These are phyloP conservation scores for slime mould (Dictyostelium discoideum) DNA, from an alignment of 78 protist genomes.

Conservation along the genomic window DNA sequence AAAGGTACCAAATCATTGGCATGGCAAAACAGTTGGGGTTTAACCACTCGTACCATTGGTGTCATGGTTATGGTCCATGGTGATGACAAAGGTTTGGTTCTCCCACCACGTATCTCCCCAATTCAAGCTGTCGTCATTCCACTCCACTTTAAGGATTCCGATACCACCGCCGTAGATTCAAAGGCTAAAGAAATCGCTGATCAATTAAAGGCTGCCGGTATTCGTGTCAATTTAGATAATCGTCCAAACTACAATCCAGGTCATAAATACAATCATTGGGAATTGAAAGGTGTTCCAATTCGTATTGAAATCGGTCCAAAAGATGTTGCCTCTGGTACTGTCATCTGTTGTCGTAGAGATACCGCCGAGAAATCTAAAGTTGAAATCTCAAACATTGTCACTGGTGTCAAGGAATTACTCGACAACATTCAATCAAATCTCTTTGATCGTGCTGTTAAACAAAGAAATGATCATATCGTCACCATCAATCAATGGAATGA, in stretches of 20 bases:
- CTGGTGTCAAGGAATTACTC: slow-evolving; percentile 15
- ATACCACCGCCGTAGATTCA: slow-evolving; percentile 6
- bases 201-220: slow-evolving; percentile 84
- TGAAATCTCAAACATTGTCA: slow-evolving; percentile 1
- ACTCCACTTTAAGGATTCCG: slow-evolving; percentile 69
- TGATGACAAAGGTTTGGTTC: slow-evolving; percentile 98
- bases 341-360: slow-evolving; percentile 87
- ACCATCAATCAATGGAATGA: slow-evolving; percentile 84
- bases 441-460: slow-evolving; percentile 80
- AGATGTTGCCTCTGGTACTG: slow-evolving; percentile 89
- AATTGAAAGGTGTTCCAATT: slow-evolving; percentile 97
- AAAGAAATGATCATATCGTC: slow-evolving; percentile 73
- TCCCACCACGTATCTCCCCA: slow-evolving; percentile 98
- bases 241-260: slow-evolving; percentile 92
- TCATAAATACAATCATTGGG: slow-evolving; percentile 96
- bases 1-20: slow-evolving; percentile 63
- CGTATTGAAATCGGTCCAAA: slow-evolving; percentile 98
- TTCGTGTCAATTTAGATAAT: slow-evolving; percentile 90
- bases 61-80: slow-evolving; percentile 97
- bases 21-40: slow-evolving; percentile 99
- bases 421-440: slow-evolving; percentile 87
- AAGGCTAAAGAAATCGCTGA: slow-evolving; percentile 66
- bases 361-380: slow-evolving; percentile 71
- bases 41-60: slow-evolving; percentile 97
- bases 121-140: slow-evolving; percentile 96